These are phyloP conservation scores for Tetrapisispora iriomotensis DNA, from an alignment of 805 yeast genomes.

Conservation along the genomic window DNA sequence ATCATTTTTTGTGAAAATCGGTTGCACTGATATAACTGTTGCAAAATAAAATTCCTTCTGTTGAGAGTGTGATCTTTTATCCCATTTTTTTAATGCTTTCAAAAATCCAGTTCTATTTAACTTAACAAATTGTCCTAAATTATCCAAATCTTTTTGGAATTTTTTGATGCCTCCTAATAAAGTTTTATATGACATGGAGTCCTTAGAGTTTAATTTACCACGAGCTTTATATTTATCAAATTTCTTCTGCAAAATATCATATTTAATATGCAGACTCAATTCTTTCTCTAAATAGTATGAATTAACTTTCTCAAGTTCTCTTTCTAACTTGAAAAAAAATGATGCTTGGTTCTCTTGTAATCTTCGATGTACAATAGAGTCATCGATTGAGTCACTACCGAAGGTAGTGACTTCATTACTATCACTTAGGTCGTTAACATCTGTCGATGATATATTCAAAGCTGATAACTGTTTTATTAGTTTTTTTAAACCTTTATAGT, in stretches of 20 bases:
- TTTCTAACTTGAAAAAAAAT: conserved; percentile 75
- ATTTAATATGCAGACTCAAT: conserved; percentile 68
- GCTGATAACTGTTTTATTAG: conserved; percentile 69
- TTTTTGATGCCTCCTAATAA: conserved; percentile 83
- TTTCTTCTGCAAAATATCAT: conserved; percentile 68
- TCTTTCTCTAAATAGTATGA: conserved; percentile 87
- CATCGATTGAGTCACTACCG: conserved; percentile 13
- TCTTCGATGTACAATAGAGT: conserved; percentile 35
- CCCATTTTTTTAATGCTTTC: conserved; percentile 96
- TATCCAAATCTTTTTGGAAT: conserved; percentile 77
- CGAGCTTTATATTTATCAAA: conserved; percentile 40
- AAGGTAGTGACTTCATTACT: background rate
- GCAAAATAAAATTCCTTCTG: conserved; percentile 86
- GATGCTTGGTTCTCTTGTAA: conserved; percentile 87
- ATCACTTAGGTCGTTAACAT: background rate
- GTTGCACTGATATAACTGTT: conserved; percentile 92
- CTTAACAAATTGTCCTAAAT: conserved; percentile 89
- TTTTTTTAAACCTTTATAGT: conserved; percentile 89
- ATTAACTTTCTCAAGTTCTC: conserved; percentile 93
- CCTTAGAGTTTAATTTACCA: conserved; percentile 43
- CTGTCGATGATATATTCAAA: background rate
- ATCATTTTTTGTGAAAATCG: conserved; percentile 85
- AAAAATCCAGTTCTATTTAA: conserved; percentile 93
- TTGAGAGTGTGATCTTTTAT: conserved; percentile 87
- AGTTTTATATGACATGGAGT: conserved; percentile 70